Evolutionary conservation across 208 protist genomes (phyloP).

Genomic region (Tritrichomonas musculus): DNA sequence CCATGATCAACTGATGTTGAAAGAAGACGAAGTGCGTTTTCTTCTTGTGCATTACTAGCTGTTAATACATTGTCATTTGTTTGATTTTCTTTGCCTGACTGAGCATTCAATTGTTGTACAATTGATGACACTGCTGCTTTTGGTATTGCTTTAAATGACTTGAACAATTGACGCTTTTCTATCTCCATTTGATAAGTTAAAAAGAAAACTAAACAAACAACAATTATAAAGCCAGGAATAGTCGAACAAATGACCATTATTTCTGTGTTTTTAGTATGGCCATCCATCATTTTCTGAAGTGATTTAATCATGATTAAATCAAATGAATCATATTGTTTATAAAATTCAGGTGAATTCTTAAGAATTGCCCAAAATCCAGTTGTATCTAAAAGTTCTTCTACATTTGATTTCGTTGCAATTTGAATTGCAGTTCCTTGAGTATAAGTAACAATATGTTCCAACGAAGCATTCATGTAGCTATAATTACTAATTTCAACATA

Average conservation of each 20-base stretch:
- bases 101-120: not conserved
- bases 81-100: not conserved
- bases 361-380: too few species aligned
- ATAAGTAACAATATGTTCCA: too few species aligned
- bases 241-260: not conserved
- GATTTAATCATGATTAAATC: too few species aligned
- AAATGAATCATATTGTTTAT: too few species aligned
- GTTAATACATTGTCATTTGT: not conserved
- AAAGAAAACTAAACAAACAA: not conserved
- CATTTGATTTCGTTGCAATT: too few species aligned
- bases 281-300: too few species aligned
- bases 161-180: not conserved
- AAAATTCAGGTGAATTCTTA: too few species aligned
- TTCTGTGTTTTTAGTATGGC: too few species aligned
- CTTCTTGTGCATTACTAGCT: not conserved
- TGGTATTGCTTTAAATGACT: slow-evolving; percentile 20
- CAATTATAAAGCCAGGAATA: not conserved
- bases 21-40: not conserved
- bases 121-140: not conserved
- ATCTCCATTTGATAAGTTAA: not conserved
- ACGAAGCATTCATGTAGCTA: too few species aligned
- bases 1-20: not conserved
- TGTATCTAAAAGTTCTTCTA: too few species aligned
- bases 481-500: too few species aligned
- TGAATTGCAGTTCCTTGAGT: too few species aligned